A percentile compares a stretch with the other conserved stretches of the same genome.
phyloP scores from a whole-genome alignment of 1,284 basidiomycete species.

The Lignosus rhinocerotis region DNA sequence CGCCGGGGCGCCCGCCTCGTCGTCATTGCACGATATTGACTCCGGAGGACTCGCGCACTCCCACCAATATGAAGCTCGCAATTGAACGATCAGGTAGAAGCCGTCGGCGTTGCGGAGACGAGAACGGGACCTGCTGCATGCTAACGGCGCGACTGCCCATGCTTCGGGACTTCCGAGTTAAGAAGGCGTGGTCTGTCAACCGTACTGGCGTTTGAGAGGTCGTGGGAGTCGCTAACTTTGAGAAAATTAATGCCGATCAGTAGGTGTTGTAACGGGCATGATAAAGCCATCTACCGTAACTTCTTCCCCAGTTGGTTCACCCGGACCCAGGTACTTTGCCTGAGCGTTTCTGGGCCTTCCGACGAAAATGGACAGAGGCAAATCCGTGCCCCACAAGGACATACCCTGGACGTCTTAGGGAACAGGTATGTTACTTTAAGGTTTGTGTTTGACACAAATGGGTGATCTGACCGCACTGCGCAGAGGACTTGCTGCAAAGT shows the following conservation, averaged over 20 bases:
- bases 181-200: not conserved
- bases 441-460: not conserved
- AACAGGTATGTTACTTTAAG: not conserved
- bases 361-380: not conserved
- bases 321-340: not conserved
- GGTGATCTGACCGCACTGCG: not conserved
- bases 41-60: no score
- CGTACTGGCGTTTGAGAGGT: not conserved
- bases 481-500: not conserved
- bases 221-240: not conserved
- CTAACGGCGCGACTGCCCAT: no score
- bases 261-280: not conserved
- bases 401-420: no score
- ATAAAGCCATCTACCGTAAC: not conserved
- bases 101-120: no score
- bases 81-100: no score
- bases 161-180: no score
- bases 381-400: not conserved
- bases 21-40: no score
- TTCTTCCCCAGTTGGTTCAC: not conserved
- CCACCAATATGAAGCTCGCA: no score
- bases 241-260: not conserved
- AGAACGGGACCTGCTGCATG: no score
- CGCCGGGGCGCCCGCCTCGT: no score
- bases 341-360: not conserved